phyloP scores from a whole-genome alignment of 1,139 yeast species.

The Suhomyces maxii region DNA sequence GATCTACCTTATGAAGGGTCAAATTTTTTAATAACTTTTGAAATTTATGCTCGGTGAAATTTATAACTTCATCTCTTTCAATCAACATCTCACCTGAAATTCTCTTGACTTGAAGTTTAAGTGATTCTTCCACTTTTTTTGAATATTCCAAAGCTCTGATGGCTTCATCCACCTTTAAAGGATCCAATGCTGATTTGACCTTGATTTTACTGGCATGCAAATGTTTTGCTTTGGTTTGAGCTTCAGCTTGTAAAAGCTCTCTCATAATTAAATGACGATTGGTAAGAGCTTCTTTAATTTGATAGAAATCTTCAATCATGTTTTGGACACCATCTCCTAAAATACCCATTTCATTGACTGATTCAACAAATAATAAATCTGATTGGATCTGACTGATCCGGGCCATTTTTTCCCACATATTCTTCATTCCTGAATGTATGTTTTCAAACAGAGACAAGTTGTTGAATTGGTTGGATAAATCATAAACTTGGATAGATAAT shows the following conservation, averaged over 20 bases:
- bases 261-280: conserved; percentile 91
- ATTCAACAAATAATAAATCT: conserved; percentile 73
- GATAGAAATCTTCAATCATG: conserved; percentile 73
- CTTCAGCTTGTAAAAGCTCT: conserved; percentile 79
- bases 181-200: conserved; percentile 74
- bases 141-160: conserved; percentile 77
- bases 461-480: conserved; percentile 60
- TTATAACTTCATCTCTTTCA: conserved; percentile 61
- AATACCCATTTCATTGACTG: conserved; percentile 72
- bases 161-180: conserved; percentile 89
- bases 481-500: conserved; percentile 58
- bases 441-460: conserved; percentile 52
- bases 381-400: conserved; percentile 69
- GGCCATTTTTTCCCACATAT: conserved; percentile 78
- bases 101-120: conserved; percentile 72
- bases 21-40: conserved; percentile 56
- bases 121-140: conserved; percentile 71
- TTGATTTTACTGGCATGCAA: conserved; percentile 73
- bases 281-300: conserved; percentile 88
- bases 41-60: conserved; percentile 57
- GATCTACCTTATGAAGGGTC: conserved; percentile 74
- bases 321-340: conserved; percentile 73
- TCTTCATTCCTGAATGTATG: conserved; percentile 64
- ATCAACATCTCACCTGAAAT: conserved; percentile 83
- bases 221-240: conserved; percentile 68